Evolutionary conservation across 768 basidiomycete species (phyloP).

Genomic region (Amylocystis lapponica): DNA sequence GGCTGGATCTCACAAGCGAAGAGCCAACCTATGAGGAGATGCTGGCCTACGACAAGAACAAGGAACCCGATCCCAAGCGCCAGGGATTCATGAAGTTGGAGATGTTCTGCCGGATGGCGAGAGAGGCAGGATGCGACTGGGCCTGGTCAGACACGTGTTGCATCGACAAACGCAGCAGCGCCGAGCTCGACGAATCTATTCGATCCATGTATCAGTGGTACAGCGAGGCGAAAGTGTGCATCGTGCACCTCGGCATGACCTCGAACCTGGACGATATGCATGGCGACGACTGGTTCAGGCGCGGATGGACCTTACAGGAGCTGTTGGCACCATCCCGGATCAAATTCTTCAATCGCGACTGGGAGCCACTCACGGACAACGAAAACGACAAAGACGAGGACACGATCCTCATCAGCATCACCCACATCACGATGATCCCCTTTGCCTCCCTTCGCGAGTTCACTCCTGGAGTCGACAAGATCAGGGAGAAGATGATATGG

Average conservation of each 20-base stretch:
- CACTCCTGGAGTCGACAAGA: background rate
- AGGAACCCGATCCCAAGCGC: too few species aligned
- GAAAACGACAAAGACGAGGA: too few species aligned
- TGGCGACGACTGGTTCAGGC: background rate
- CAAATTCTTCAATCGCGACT: background rate
- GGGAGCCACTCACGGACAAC: background rate
- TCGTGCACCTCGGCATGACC: slow-evolving; percentile 2
- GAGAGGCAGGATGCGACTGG: background rate
- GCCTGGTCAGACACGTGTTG: slow-evolving; percentile 3
- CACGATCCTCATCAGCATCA: background rate
- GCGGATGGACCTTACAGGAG: too few species aligned
- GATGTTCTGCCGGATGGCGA: background rate
- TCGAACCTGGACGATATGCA: background rate
- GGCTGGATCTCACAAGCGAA: too few species aligned
- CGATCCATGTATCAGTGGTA: slow-evolving; percentile 6
- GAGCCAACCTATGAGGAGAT: too few species aligned
- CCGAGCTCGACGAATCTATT: slow-evolving; percentile 5
- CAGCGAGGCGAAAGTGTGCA: background rate
- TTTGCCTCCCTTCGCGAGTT: background rate
- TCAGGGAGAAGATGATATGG: background rate
- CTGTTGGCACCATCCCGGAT: background rate
- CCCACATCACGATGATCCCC: background rate
- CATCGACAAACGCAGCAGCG: slow-evolving; percentile 5
- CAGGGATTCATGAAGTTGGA: too few species aligned
- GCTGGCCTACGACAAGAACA: too few species aligned